These are phyloP conservation scores for Nannochloris sp. DNA, from an alignment of 139 green algal genomes.

Conservation along the genomic window DNA sequence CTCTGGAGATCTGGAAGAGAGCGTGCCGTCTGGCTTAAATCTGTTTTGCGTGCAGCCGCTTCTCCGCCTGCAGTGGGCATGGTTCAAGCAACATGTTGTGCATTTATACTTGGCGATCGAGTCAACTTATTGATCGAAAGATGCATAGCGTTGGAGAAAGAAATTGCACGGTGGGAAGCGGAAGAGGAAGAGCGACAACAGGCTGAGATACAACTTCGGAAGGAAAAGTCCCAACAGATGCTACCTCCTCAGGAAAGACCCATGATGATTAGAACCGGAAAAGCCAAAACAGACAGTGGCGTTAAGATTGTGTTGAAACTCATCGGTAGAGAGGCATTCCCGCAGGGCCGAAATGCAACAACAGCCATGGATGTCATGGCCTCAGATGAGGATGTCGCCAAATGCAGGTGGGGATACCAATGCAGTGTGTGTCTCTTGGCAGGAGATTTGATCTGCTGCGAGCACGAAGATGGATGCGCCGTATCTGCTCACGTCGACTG, in stretches of 20 bases:
- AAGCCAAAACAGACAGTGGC: constrained; percentile 25
- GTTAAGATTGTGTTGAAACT: constrained; percentile 22
- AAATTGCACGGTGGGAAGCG: constrained; percentile 23
- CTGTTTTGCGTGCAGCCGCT: not conserved
- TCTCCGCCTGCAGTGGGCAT: not conserved
- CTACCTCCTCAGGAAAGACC: constrained; percentile 6
- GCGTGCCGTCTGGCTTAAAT: constrained; percentile 28
- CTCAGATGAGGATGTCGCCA: constrained; percentile 13
- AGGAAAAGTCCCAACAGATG: not conserved
- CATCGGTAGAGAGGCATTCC: constrained; percentile 27
- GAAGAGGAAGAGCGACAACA: not conserved
- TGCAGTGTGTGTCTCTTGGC: constrained; percentile 27
- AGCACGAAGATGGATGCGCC: constrained; percentile 25
- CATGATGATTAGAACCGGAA: constrained; percentile 37
- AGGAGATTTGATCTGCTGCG: constrained; percentile 39
- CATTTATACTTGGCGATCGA: constrained; percentile 26
- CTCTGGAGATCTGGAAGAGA: constrained; percentile 30
- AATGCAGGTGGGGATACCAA: constrained; percentile 31
- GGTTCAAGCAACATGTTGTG: constrained; percentile 11
- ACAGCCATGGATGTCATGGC: constrained; percentile 11
- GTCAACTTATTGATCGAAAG: constrained; percentile 17
- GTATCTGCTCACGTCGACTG: constrained; percentile 27
- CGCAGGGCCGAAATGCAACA: constrained; percentile 5
- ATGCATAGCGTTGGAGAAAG: constrained; percentile 10
- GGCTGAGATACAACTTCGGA: constrained; percentile 5